A percentile compares a stretch with the other conserved stretches of the same genome.
These are phyloP conservation scores for Cladobotryum protrusum DNA, from an alignment of 2,329 filamentous ascomycete species.

Conservation along the genomic window DNA sequence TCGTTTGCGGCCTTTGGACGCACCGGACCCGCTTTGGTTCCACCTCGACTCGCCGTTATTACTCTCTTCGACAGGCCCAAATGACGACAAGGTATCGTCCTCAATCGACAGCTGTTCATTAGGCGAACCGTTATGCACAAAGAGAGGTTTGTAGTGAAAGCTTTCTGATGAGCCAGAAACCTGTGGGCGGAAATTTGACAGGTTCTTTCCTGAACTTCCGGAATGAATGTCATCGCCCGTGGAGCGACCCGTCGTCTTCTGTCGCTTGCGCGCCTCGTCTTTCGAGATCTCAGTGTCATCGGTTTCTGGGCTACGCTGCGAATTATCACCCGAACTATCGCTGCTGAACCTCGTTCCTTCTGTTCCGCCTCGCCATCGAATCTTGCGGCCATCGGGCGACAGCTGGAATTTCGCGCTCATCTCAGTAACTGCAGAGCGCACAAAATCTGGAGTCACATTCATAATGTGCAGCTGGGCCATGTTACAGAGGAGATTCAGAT, in stretches of 20 bases:
- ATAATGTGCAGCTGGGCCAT: slow-evolving; percentile 81
- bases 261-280: slow-evolving; percentile 38
- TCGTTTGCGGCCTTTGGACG: slow-evolving; percentile 44
- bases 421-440: slow-evolving; percentile 63
- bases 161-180: slow-evolving; percentile 36
- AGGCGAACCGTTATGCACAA: slow-evolving; percentile 44
- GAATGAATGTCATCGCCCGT: slow-evolving; percentile 29
- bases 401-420: slow-evolving; percentile 72
- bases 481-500: slow-evolving; percentile 72
- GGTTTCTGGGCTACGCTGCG: slow-evolving; percentile 41
- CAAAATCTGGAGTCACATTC: slow-evolving; percentile 73
- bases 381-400: slow-evolving; percentile 69
- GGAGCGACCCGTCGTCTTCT: slow-evolving; percentile 32
- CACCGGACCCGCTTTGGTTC: slow-evolving; percentile 42
- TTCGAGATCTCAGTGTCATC: slow-evolving; percentile 43
- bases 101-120: slow-evolving; percentile 43
- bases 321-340: slow-evolving; percentile 50
- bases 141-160: slow-evolving; percentile 61
- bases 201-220: slow-evolving; percentile 30
- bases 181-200: slow-evolving; percentile 34
- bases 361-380: slow-evolving; percentile 69
- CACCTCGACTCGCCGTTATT: slow-evolving; percentile 42
- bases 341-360: slow-evolving; percentile 61
- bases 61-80: slow-evolving; percentile 41
- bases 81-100: slow-evolving; percentile 46